Conservation (phyloP, 75 land plant genomes). For the Isoetes taiwanensis region DNA sequence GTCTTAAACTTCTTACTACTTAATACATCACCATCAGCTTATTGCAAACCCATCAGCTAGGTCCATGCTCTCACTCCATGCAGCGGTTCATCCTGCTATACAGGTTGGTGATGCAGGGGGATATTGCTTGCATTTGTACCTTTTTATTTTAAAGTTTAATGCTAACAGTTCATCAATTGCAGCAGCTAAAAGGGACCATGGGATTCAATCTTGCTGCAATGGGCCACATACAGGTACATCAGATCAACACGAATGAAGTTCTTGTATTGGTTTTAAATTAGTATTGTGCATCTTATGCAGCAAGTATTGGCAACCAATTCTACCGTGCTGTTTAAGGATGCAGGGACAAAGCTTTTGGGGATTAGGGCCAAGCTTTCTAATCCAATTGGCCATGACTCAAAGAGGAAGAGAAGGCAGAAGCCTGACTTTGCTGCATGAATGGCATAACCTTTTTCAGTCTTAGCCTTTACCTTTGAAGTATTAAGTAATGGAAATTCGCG, state of each 20-base stretch:
- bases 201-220: slow-evolving; percentile 97
- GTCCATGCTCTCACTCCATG: slow-evolving; percentile 46
- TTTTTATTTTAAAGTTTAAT: no score
- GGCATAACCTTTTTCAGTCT: no score
- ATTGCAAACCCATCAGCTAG: slow-evolving; percentile 56
- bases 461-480: no score
- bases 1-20: slow-evolving; percentile 53
- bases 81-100: slow-evolving; percentile 42
- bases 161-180: no score
- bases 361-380: not conserved
- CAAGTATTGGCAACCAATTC: not conserved
- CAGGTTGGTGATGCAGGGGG: slow-evolving; percentile 62
- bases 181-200: slow-evolving; percentile 73
- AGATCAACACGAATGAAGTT: not conserved
- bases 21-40: slow-evolving; percentile 73
- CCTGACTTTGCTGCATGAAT: no score
- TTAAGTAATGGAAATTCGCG: no score
- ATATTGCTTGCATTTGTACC: no score
- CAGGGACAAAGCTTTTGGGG: not conserved
- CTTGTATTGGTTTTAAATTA: not conserved
- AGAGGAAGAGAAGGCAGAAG: no score
- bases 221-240: slow-evolving; percentile 84
- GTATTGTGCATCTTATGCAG: not conserved
- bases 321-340: not conserved
- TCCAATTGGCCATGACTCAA: not conserved